These are phyloP conservation scores for Solanum hybrid DNA, from an alignment of 305 asterid species.

Conservation along the genomic window DNA sequence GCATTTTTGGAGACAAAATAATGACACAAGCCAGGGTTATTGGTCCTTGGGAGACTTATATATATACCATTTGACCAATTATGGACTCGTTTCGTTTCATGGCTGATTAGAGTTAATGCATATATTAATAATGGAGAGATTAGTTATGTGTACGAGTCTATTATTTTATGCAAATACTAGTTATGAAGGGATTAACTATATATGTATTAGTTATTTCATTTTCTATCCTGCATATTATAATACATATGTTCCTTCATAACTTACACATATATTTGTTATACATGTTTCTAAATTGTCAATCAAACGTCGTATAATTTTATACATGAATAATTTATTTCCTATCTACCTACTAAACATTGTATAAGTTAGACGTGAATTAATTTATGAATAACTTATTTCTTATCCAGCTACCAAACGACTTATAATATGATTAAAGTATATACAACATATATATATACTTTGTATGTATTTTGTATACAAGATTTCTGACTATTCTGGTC, in stretches of 20 bases:
- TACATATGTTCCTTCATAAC: background rate
- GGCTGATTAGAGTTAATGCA: too few species aligned
- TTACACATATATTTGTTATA: background rate
- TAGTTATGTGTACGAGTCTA: too few species aligned
- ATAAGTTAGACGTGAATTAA: background rate
- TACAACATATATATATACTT: too few species aligned
- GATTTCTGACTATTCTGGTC: background rate
- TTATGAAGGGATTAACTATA: too few species aligned
- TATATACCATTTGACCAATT: background rate
- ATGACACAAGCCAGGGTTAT: background rate
- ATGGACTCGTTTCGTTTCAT: background rate
- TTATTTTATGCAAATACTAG: too few species aligned
- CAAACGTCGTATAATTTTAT: background rate
- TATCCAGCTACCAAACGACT: background rate
- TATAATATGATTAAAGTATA: too few species aligned
- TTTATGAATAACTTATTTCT: too few species aligned
- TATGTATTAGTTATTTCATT: background rate
- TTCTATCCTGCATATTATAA: background rate
- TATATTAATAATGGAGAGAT: too few species aligned
- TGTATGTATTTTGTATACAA: background rate
- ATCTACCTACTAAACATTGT: background rate
- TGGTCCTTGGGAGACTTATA: background rate
- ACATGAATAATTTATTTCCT: background rate
- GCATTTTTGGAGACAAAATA: background rate
- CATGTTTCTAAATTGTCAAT: background rate